Base-by-base conservation (phyloP, 2,329 filamentous ascomycete species). In the Talaromyces sp. region DNA sequence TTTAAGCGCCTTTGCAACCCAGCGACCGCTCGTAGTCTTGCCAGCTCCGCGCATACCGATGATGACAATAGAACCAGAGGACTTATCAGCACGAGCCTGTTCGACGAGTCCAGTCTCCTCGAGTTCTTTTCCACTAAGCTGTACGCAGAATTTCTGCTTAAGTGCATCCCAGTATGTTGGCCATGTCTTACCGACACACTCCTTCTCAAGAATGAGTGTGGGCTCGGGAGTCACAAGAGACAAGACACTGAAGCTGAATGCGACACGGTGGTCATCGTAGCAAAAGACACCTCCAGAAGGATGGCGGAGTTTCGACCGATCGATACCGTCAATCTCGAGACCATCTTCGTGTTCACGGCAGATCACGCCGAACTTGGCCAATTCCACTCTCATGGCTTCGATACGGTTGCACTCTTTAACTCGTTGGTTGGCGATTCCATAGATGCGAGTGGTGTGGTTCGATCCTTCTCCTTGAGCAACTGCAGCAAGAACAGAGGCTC, bases 381-480 rank as follows among this genome's bases (percentile, higher is more conserved):
- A 84, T 75, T 99, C 89, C 62, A 92, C 90, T 70, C 91, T 90
- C 94, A 99, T 99, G 31, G 94, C 94, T 64, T 86, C 83, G 66
- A 99, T 99, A 38, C 94, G 88, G 73, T 99, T 96, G 79, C 94
- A 99, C 72, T 99, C 94, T 74, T 99, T 99, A 61, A 97, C 93
- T 67, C 94, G 87, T 74, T 99, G 94, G 70, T 99, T 99, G 31
- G 94, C 94, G 67, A 99, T 99, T 55, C 94, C 94, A 17, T 88
- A 89, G 65, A 99, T 97, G 59, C 85, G 86, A 0, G 94, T 99
- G 2, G 85, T 88, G 52, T 78, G 78, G 41, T 80, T 82, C 9
- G 75, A 72, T 56, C 77, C 79, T 56, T 86, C 87, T 1, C 90
- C 91, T 14, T 84, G 86, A 10, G 93, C 92, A 50, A 96, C 91